These are phyloP conservation scores for Pythium apleroticum DNA, from an alignment of 352 stramenopile genomes.

Conservation along the genomic window DNA sequence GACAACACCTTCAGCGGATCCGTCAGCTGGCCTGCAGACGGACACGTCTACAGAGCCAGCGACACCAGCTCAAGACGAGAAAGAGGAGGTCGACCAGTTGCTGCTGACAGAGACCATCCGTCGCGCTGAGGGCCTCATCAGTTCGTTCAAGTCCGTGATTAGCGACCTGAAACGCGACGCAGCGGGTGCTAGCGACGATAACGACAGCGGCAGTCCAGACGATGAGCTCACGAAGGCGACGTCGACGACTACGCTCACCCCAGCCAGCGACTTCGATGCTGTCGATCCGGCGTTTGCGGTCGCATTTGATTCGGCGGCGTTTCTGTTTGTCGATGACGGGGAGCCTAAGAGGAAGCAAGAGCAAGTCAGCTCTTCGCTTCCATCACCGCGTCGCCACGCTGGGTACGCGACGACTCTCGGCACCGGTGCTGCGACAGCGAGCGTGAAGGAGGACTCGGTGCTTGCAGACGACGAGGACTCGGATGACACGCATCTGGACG, in stretches of 20 bases:
- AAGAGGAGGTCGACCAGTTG: background rate
- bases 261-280: background rate
- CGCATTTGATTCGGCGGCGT: background rate
- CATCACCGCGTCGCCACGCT: background rate
- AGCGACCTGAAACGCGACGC: constrained; percentile 13
- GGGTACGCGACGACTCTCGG: background rate
- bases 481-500: constrained; percentile 26
- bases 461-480: constrained; percentile 11
- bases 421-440: background rate
- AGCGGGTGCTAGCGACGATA: background rate
- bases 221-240: constrained; percentile 19
- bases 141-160: constrained; percentile 22
- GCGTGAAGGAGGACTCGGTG: background rate
- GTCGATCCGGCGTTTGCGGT: background rate
- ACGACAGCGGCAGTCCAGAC: background rate
- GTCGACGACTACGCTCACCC: constrained; percentile 19
- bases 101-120: constrained; percentile 22
- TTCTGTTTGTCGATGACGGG: constrained; percentile 19
- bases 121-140: constrained; percentile 22
- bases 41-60: background rate
- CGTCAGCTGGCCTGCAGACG: background rate
- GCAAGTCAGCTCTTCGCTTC: background rate
- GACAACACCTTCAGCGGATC: background rate
- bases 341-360: background rate
- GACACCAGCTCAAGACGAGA: background rate